Evolutionary conservation across 2,329 filamentous ascomycete genomes (phyloP), one percentile per base, ranked within the genome.

Genomic region (Daldinia sp.): DNA sequence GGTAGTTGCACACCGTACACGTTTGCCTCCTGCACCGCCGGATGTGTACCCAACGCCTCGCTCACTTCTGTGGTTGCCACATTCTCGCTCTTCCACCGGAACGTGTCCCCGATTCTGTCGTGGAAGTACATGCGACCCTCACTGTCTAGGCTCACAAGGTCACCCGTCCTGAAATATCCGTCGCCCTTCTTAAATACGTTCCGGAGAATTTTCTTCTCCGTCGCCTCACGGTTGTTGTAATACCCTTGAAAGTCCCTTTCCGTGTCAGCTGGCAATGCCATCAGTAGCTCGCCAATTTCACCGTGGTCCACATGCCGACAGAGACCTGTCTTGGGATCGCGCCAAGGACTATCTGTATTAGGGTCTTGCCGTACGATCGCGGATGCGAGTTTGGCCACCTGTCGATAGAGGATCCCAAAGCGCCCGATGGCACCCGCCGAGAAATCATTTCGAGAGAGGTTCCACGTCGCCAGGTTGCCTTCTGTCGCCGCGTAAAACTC

Each of bases 401-500:
- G 55, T 26, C 84, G 81, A 65, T 87, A 87, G 1, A 97, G 70
- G 60, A 82, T 81, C 5, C 94, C 93, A 66, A 87, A 87, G 46
- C 92, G 88, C 2, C 94, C 93, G 51, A 97, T 90, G 7, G 93
- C 93, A 2, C 93, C 93, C n/a, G 88, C 86, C 1, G 87, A 82
- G 75, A 90, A 92, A 67, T 90, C 87, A 76, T 97, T 97, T 10
- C 87, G 85, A 62, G 88, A 90, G 55, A 90, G 78, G 77, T 97
- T 97, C 85, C 90, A 94, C 0, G 87, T 86, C 0, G 86, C 92
- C 2, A 88, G 83, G 0, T 88, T 86, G 3, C 90, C 92, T 79
- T 95, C 92, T 0, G 92, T 94, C 0, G 92, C 86, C 12, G 90
- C 91, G 79, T 96, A 97, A 79, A 97, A 94, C 76, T 97, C 93